Conservation (phyloP, 352 stramenopile genomes). For the Thalassiosira oceanica region DNA sequence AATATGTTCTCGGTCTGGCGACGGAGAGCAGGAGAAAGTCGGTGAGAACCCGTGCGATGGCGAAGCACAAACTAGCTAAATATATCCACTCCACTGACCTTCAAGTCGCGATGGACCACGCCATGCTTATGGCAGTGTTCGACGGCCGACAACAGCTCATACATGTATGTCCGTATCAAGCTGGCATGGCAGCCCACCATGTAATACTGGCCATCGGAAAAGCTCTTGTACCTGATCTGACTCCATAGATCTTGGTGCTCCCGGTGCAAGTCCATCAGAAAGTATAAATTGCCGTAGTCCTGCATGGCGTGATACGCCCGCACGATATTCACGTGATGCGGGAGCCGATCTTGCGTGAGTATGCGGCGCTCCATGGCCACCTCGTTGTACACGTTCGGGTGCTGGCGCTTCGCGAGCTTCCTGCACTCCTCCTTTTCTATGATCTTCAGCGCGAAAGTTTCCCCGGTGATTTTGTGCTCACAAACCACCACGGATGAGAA, state of each 20-base stretch:
- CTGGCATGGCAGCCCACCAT: slow-evolving; percentile 80
- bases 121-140: slow-evolving; percentile 90
- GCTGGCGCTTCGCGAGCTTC: slow-evolving; percentile 84
- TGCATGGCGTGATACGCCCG: slow-evolving; percentile 94
- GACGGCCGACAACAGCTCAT: slow-evolving; percentile 80
- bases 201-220: slow-evolving; percentile 46
- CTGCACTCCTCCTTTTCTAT: slow-evolving; percentile 90
- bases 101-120: slow-evolving; percentile 90
- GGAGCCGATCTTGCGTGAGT: slow-evolving; percentile 58
- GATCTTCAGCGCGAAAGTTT: slow-evolving; percentile 95
- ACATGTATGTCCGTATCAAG: slow-evolving; percentile 59
- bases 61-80: no score
- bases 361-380: slow-evolving; percentile 97
- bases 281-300: slow-evolving; percentile 93
- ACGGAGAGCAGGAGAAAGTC: no score
- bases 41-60: no score
- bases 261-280: slow-evolving; percentile 91
- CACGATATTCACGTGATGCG: slow-evolving; percentile 90
- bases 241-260: slow-evolving; percentile 86
- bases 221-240: slow-evolving; percentile 51
- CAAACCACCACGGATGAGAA: slow-evolving; percentile 91
- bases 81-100: slow-evolving; percentile 8
- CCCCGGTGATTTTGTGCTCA: slow-evolving; percentile 85
- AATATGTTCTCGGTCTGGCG: slow-evolving; percentile 96
- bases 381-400: slow-evolving; percentile 98